Evolutionary conservation across 345 rosid genomes (phyloP).

Genomic region (Camelina hispida): DNA sequence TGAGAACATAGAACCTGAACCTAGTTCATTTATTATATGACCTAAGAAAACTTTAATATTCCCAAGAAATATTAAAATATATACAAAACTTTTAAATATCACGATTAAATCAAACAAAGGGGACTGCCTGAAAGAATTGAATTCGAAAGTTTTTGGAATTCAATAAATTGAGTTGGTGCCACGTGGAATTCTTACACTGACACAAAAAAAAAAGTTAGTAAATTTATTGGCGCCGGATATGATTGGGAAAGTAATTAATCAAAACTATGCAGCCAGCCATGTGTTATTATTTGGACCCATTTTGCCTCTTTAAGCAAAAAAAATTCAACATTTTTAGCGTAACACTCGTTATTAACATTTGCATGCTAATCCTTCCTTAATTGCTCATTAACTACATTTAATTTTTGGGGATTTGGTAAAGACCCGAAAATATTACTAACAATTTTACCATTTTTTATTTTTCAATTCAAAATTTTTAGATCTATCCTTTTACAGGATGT

Average conservation of each 20-base stretch:
- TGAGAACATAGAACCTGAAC: conserved; percentile 43
- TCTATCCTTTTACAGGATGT: background rate
- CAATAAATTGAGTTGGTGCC: conserved; percentile 25
- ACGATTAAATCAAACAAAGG: conserved; percentile 18
- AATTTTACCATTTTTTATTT: no score
- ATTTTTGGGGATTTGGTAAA: conserved; percentile 27
- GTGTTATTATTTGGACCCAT: conserved; percentile 41
- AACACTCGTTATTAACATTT: conserved; percentile 8
- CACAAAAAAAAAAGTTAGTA: background rate
- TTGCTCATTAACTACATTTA: conserved; percentile 28
- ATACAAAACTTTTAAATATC: conserved; percentile 14
- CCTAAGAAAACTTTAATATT: conserved; percentile 10
- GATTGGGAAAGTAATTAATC: conserved; percentile 34
- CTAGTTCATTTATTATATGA: conserved; percentile 33
- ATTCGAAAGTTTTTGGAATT: conserved; percentile 38
- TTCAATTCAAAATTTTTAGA: no score
- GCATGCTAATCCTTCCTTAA: conserved; percentile 34
- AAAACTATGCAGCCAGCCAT: conserved; percentile 42
- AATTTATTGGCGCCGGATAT: conserved; percentile 40
- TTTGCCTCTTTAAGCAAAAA: conserved; percentile 26
- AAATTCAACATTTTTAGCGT: conserved; percentile 17
- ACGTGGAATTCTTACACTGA: conserved; percentile 41
- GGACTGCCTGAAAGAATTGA: conserved; percentile 33
- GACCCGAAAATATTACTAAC: conserved; percentile 16
- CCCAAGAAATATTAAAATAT: conserved; percentile 21